Evolutionary conservation across 148 eudicot species (phyloP).

Genomic region (Pharnaceum exiguum): DNA sequence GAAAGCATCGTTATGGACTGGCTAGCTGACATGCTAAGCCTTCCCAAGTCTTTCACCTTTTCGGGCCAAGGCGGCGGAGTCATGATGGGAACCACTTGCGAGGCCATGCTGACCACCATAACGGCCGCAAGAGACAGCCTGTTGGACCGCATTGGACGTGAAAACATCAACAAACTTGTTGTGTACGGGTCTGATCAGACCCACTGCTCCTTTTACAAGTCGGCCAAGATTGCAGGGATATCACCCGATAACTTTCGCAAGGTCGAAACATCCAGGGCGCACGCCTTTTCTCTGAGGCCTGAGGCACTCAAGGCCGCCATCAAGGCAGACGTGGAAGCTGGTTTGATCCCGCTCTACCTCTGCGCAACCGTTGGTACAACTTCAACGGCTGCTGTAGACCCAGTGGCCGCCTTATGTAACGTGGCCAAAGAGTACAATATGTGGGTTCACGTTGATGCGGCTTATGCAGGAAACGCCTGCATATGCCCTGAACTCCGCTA

Average conservation of each 20-base stretch:
- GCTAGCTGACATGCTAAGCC: constrained; percentile 27
- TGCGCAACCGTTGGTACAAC: constrained; percentile 45
- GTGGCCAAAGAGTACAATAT: constrained; percentile 28
- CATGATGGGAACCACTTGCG: constrained; percentile 52
- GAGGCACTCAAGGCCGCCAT: constrained; percentile 16
- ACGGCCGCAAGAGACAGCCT: constrained; percentile 37
- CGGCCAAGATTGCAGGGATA: constrained; percentile 49
- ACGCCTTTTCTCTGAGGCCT: constrained; percentile 19
- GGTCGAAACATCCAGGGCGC: constrained; percentile 20
- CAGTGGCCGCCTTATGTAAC: constrained; percentile 19
- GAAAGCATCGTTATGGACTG: constrained; percentile 40
- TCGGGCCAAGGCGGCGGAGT: constrained; percentile 45
- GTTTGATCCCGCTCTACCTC: constrained; percentile 29
- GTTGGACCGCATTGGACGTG: constrained; percentile 20
- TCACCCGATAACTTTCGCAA: constrained; percentile 33
- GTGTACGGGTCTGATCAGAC: constrained; percentile 55
- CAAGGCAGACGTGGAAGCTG: constrained; percentile 18
- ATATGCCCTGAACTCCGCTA: constrained; percentile 49
- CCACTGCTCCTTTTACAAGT: constrained; percentile 42
- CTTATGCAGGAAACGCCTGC: constrained; percentile 59
- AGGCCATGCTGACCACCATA: constrained; percentile 37
- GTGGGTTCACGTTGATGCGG: constrained; percentile 56
- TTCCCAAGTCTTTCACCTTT: constrained; percentile 35
- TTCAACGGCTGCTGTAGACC: constrained; percentile 35
- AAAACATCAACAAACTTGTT: constrained; percentile 34